Evolutionary conservation across 2,329 filamentous ascomycete species (phyloP).

Genomic region (Periglandula ipomoeae): DNA sequence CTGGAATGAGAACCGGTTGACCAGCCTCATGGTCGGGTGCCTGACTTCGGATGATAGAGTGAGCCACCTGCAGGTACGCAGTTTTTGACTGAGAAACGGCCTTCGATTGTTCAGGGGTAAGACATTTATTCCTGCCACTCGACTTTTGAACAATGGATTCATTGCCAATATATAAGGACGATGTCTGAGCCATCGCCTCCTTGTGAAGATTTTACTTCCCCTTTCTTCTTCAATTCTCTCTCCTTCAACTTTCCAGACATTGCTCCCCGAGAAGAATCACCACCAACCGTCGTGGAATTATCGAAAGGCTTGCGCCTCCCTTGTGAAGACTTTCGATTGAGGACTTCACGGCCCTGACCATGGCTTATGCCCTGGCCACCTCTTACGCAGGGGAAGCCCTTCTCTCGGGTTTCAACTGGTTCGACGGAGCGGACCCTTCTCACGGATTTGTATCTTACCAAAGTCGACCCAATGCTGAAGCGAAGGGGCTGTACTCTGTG

Average conservation of each 20-base stretch:
- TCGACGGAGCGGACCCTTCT: conserved; percentile 48
- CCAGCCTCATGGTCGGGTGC: conserved; percentile 5
- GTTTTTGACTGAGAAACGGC: neutral
- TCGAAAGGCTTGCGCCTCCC: too few species aligned
- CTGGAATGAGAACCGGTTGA: conserved; percentile 1
- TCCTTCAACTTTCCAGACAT: neutral
- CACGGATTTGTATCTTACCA: conserved; percentile 58
- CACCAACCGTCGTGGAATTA: too few species aligned
- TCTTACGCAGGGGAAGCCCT: conserved; percentile 35
- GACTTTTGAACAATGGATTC: neutral
- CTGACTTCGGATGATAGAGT: neutral
- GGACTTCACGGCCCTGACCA: too few species aligned
- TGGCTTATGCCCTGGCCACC: conserved; percentile 33
- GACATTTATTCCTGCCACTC: conserved; percentile 6
- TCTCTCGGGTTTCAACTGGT: conserved; percentile 40
- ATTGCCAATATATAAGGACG: conserved; percentile 7
- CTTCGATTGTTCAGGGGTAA: neutral
- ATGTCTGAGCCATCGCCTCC: conserved; percentile 2
- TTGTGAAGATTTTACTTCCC: neutral
- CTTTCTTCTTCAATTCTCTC: conserved; percentile 5
- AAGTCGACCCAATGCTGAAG: conserved; percentile 28
- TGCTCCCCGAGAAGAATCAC: neutral
- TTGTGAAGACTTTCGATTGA: too few species aligned
- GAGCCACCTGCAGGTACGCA: conserved; percentile 3
- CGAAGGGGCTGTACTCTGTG: conserved; percentile 31